Percentiles rank a stretch among this genome's conserved stretches.
phyloP scores from a whole-genome alignment of 768 basidiomycete genomes.

The Trametes cubensis region DNA sequence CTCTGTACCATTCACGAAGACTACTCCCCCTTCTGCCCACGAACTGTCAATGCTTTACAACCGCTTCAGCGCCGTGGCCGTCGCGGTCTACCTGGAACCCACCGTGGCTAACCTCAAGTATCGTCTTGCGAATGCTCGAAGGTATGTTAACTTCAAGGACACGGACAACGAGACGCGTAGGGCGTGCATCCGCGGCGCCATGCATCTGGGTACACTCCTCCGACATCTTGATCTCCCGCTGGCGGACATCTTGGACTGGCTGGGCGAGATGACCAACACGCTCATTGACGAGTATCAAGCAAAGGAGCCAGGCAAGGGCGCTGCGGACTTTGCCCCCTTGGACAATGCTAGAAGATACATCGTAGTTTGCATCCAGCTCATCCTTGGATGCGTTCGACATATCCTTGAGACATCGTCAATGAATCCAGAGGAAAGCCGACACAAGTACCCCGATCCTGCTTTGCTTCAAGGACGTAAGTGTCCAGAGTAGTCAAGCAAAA shows the following conservation, averaged over 20 bases:
- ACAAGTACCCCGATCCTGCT: conserved; percentile 62
- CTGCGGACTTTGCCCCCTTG: neutral
- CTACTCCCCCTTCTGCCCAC: conserved; percentile 48
- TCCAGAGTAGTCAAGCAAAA: neutral
- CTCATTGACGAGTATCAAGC: conserved; percentile 59
- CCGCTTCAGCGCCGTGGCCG: conserved; percentile 71
- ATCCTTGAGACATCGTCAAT: conserved; percentile 48
- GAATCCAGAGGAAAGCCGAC: conserved; percentile 38
- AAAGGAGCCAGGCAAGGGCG: conserved; percentile 28
- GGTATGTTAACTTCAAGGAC: conserved; percentile 67
- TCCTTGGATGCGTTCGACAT: conserved; percentile 59
- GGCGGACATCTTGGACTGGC: conserved; percentile 60
- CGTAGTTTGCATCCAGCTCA: conserved; percentile 48
- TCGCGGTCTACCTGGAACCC: conserved; percentile 71
- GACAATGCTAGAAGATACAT: conserved; percentile 27
- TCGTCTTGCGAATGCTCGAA: conserved; percentile 65
- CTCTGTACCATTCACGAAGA: conserved; percentile 63
- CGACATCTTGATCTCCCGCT: conserved; percentile 55
- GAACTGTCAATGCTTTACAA: conserved; percentile 82
- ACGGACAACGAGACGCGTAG: conserved; percentile 65
- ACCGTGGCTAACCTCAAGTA: conserved; percentile 46
- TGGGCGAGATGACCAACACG: conserved; percentile 56
- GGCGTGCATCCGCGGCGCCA: conserved; percentile 76
- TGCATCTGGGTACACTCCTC: conserved; percentile 67
- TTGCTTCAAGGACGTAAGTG: conserved; percentile 57